Conservation (phyloP, 169 alveolate genomes). For the Cryptosporidium sp. region DNA sequence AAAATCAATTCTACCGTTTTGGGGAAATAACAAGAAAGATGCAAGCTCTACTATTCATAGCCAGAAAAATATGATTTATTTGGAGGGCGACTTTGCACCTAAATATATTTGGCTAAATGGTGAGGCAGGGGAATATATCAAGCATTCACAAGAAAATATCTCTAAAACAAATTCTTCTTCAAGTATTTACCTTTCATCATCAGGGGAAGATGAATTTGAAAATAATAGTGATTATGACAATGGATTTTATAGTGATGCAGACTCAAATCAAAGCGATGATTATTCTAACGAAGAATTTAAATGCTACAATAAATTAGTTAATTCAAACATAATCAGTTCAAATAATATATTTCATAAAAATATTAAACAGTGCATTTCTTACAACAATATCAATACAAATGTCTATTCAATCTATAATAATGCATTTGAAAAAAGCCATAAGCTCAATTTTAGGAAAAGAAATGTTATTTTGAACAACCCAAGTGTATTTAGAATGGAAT, state of each 20-base stretch:
- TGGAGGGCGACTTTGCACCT: conserved; percentile 71
- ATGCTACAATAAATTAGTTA: conserved; percentile 35
- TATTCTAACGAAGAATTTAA: conserved; percentile 49
- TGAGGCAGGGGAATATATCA: conserved; percentile 65
- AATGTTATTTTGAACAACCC: conserved; percentile 57
- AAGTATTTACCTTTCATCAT: conserved; percentile 51
- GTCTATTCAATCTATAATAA: conserved; percentile 22
- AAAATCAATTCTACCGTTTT: conserved; percentile 36
- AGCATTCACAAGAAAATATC: not conserved
- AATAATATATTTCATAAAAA: conserved; percentile 18
- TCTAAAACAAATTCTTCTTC: conserved; percentile 21
- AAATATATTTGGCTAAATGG: conserved; percentile 72
- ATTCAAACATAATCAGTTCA: conserved; percentile 39
- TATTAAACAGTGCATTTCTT: conserved; percentile 52
- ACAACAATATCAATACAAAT: conserved; percentile 26
- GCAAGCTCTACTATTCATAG: not conserved
- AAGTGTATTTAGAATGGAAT: conserved; percentile 45
- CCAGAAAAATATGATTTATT: conserved; percentile 30
- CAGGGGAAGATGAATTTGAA: conserved; percentile 67
- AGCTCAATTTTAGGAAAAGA: conserved; percentile 1
- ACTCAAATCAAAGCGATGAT: conserved; percentile 31
- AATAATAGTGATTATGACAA: conserved; percentile 6
- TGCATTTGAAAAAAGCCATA: not conserved
- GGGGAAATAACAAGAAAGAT: conserved; percentile 32
- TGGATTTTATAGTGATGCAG: conserved; percentile 2